A percentile compares a stretch with the other conserved stretches of the same genome.
These are phyloP conservation scores for Yamadazyma siamensis DNA, from an alignment of 1,139 yeast species.

Conservation along the genomic window DNA sequence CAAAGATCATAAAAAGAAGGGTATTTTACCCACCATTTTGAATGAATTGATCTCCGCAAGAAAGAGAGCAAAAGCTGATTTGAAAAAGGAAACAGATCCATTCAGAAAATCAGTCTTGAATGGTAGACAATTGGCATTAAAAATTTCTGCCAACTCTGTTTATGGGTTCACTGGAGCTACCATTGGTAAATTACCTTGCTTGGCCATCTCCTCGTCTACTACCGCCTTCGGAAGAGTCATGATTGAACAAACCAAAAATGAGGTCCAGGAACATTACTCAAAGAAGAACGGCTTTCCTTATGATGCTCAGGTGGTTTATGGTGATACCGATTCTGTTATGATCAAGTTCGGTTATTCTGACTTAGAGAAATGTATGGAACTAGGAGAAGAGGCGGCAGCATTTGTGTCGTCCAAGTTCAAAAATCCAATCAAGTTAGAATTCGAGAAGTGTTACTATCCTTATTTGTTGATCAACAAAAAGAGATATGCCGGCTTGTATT, in stretches of 20 bases:
- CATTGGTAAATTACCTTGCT: conserved; percentile 92
- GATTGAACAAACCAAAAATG: conserved; percentile 89
- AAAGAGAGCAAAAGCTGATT: conserved; percentile 85
- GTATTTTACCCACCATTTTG: conserved; percentile 87
- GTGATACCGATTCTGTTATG: conserved; percentile 99
- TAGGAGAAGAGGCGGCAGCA: conserved; percentile 94
- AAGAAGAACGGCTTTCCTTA: conserved; percentile 75
- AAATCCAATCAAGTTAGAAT: conserved; percentile 89
- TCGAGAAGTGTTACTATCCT: conserved; percentile 95
- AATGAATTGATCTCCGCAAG: conserved; percentile 88
- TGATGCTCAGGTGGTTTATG: conserved; percentile 91
- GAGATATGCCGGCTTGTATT: conserved; percentile 93
- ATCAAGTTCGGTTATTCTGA: conserved; percentile 92
- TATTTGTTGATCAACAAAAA: conserved; percentile 91
- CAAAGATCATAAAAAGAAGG: conserved; percentile 66
- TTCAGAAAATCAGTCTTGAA: conserved; percentile 90
- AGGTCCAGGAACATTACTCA: conserved; percentile 76
- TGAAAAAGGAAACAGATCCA: conserved; percentile 92
- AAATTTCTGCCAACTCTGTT: conserved; percentile 96
- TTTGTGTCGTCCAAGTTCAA: conserved; percentile 76
- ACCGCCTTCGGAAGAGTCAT: conserved; percentile 95
- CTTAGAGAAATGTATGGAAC: conserved; percentile 76
- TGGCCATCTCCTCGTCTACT: conserved; percentile 92
- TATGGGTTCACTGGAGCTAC: conserved; percentile 99
- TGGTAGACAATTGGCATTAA: conserved; percentile 95